Evolutionary conservation across 495 filamentous ascomycete species (phyloP), one percentile per base, ranked within the genome.

Genomic region (Pseudoneurospora amorphoporcata): DNA sequence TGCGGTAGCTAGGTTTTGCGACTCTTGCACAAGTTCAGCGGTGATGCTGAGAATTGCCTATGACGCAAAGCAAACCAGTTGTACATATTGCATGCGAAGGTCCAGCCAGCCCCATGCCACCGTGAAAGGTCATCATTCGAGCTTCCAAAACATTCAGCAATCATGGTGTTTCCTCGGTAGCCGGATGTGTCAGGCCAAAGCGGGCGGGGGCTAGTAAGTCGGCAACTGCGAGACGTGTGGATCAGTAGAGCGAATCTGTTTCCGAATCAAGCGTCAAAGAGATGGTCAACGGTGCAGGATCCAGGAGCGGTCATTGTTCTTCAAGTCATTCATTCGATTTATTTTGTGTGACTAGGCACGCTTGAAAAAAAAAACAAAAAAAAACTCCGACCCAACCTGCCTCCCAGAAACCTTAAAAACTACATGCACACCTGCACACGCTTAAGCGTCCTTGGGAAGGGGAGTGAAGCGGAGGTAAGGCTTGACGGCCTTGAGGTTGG

Each of bases 401-500:
- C 45, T 53, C 45, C 45, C 45, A 12, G 19, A 29, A 53, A 23
- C 19, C 23, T 53, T 1, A 0, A 32, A 61, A 32, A 8, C 53
- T 29, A 61, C 53, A 3, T 41, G 42, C 19, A 3, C 6, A 32
- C 35, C 3, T 5, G 5, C 38, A 7, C 38, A 53, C 70, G 19
- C 68, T 75, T 75, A 80, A 72, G 74, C 76, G 12, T 83, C 80
- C 81, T 88, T 88, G 71, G 90, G 87, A 73, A 91, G 83, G 73
- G 89, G 84, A 69, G 90, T 92, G 81, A 90, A 91, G 75, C 90
- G 84, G 69, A 92, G 85, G 83, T 97, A 99, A 76, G 95, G 96
- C 92, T 97, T 98, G 77, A 99, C 93, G 74, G 91, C 90, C 76
- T 91, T 92, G 82, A 98, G 90, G 69, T 97, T 87, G 72, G 95